Conservation (phyloP, 768 basidiomycete genomes). For the Hericium erinaceus region DNA sequence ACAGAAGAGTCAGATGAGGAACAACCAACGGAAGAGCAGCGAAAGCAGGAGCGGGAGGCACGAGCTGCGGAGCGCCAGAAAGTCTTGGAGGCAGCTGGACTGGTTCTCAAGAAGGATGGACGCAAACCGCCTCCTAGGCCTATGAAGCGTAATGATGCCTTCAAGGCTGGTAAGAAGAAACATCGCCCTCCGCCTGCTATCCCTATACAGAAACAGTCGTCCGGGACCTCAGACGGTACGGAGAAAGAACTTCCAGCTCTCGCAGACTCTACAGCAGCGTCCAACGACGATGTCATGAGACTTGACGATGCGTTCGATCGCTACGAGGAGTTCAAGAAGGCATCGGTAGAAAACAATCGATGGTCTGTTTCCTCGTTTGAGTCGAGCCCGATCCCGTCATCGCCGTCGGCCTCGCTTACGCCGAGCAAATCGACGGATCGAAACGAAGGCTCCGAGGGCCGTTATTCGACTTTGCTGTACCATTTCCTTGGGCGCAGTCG, state of each 20-base stretch:
- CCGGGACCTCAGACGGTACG: constrained; percentile 26
- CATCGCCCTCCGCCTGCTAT: constrained; percentile 46
- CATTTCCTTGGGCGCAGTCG: constrained; percentile 51
- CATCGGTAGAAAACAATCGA: constrained; percentile 37
- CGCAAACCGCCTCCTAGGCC: constrained; percentile 32
- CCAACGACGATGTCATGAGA: constrained; percentile 14
- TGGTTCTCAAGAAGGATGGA: constrained; percentile 61
- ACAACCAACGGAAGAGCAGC: constrained; percentile 30
- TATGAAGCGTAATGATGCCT: not conserved
- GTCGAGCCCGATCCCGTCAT: constrained; percentile 8
- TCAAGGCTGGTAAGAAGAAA: constrained; percentile 24
- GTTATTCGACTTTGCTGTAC: not conserved
- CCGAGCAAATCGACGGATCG: not conserved
- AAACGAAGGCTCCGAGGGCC: constrained; percentile 32
- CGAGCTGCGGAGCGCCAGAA: constrained; percentile 70
- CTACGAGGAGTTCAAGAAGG: constrained; percentile 75
- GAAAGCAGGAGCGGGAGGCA: constrained; percentile 42
- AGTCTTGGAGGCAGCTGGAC: constrained; percentile 83
- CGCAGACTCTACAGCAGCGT: constrained; percentile 13
- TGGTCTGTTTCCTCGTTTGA: constrained; percentile 60
- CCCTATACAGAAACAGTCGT: constrained; percentile 24
- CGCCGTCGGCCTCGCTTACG: not conserved
- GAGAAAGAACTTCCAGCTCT: constrained; percentile 36
- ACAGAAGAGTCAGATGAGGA: constrained; percentile 28
- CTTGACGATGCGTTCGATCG: constrained; percentile 85